Evolutionary conservation across 495 filamentous ascomycete genomes (phyloP), one percentile per base, ranked within the genome.

Genomic region (Aspergillus homomorphus): DNA sequence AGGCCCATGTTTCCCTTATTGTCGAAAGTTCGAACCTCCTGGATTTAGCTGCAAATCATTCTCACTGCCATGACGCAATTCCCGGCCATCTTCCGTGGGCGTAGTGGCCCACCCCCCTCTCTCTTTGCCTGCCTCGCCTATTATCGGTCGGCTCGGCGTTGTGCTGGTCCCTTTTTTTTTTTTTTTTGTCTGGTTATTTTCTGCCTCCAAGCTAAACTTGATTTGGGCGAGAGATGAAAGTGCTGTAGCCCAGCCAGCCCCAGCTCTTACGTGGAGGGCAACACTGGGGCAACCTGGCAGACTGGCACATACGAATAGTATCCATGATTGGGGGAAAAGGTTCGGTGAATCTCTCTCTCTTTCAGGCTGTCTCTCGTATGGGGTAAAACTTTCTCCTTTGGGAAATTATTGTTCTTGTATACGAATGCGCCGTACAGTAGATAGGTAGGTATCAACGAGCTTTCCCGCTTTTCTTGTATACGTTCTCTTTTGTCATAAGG

Each of bases 41-140:
- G 58, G 53, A 56, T n/a, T 61, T 65, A 64, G 65, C 55, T 63
- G 65, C 65, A 63, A 62, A 65, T 68, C 65, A 61, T 65, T 57
- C 61, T 68, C 59, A 58, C 62, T 57, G 28, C 42, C 58, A 68
- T 68, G 59, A 64, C 65, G 65, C 62, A 57, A 61, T 62, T n/a
- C 57, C 48, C 48, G 46, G 53, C 44, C 57, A 60, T 58, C 45
- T 54, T 60, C 53, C 59, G 49, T 53, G n/a, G n/a, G n/a, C 21
- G 30, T 23, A 5, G 23, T 55, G 50, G 24, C 42, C 45, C 4
- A 7, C 33, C 33, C 33, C 33, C 12, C 12, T 38, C 4, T 12
- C 33, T 14, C 41, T 55, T 20, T 22, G 8, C 19, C 19, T 41
- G n/a, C 33, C 33, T 16, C 16, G 33, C 41, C 44, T 12, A 57